phyloP scores from a whole-genome alignment of 805 yeast genomes.

The Cyberlindnera euphorbiiphila region DNA sequence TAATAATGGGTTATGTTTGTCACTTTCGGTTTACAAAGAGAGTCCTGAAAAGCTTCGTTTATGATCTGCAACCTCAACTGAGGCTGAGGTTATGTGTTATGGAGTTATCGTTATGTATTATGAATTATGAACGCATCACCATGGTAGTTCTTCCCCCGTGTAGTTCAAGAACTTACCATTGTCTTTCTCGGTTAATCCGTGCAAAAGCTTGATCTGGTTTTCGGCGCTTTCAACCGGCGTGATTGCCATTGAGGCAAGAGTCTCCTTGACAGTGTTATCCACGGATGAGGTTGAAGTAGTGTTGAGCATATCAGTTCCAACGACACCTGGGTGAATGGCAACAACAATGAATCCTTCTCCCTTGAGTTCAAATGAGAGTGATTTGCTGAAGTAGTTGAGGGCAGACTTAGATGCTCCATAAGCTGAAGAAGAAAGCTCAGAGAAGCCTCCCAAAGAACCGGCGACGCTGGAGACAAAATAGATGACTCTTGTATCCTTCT shows the following conservation, averaged over 20 bases:
- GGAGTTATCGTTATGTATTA: no score
- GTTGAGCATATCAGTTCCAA: conserved; percentile 33
- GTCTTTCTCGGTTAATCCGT: conserved; percentile 23
- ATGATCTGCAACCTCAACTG: no score
- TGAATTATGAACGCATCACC: no score
- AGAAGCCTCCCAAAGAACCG: conserved; percentile 23
- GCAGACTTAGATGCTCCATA: conserved; percentile 39
- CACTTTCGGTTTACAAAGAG: no score
- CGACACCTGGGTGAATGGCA: conserved; percentile 38
- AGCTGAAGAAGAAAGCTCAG: conserved; percentile 22
- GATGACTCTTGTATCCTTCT: conserved; percentile 24
- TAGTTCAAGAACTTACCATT: conserved; percentile 28
- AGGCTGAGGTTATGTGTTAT: neutral
- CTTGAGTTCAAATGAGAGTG: conserved; percentile 28
- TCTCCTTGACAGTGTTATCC: neutral
- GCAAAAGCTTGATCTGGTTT: conserved; percentile 18
- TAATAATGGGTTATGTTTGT: no score
- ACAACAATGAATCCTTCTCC: conserved; percentile 29
- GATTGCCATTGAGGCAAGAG: conserved; percentile 7
- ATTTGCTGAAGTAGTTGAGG: conserved; percentile 29
- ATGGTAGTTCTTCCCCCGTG: conserved; percentile 19
- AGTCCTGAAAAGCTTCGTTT: no score
- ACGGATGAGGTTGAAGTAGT: neutral
- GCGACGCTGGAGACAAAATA: conserved; percentile 28
- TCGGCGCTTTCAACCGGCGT: conserved; percentile 29